phyloP scores from a whole-genome alignment of 2,329 filamentous ascomycete species.

The Endoconidiophora polonica region DNA sequence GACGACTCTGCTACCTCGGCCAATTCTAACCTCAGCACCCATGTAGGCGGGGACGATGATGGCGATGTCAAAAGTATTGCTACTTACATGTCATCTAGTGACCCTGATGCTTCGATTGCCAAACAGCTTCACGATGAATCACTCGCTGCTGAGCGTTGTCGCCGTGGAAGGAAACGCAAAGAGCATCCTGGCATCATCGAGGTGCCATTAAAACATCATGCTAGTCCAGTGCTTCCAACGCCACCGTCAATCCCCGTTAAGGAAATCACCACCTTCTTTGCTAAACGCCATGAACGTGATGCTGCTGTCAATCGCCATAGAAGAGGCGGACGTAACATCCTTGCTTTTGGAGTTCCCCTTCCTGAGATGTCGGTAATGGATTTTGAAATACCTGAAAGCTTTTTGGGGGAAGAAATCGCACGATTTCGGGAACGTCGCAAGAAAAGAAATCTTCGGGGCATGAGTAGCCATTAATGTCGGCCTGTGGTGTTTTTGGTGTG shows the following conservation, averaged over 20 bases:
- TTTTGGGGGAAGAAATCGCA: slow-evolving; percentile 3
- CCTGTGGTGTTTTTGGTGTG: not conserved
- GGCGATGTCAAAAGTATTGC: slow-evolving; percentile 12
- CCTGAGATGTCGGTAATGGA: slow-evolving; percentile 56
- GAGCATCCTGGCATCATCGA: slow-evolving; percentile 1
- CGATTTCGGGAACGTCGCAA: not conserved
- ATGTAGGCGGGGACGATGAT: slow-evolving; percentile 15
- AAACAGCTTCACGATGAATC: slow-evolving; percentile 64
- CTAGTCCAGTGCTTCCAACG: slow-evolving; percentile 14
- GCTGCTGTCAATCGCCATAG: slow-evolving; percentile 58
- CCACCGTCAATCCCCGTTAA: slow-evolving; percentile 26
- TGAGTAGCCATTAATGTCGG: not conserved
- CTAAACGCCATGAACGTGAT: slow-evolving; percentile 63
- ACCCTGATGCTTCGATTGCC: slow-evolving; percentile 54
- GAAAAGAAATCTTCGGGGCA: not conserved
- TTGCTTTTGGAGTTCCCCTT: slow-evolving; percentile 69
- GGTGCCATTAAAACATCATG: slow-evolving; percentile 15
- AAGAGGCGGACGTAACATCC: slow-evolving; percentile 49
- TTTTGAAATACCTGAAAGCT: slow-evolving; percentile 55
- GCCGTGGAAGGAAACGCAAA: slow-evolving; percentile 16
- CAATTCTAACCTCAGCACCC: slow-evolving; percentile 9
- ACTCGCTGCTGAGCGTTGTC: slow-evolving; percentile 16
- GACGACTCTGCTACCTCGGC: slow-evolving; percentile 17
- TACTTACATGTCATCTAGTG: slow-evolving; percentile 19
- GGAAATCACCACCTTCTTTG: slow-evolving; percentile 77